These are phyloP conservation scores for Gossypium ekmanianum DNA, from an alignment of 345 rosid genomes.

Conservation along the genomic window DNA sequence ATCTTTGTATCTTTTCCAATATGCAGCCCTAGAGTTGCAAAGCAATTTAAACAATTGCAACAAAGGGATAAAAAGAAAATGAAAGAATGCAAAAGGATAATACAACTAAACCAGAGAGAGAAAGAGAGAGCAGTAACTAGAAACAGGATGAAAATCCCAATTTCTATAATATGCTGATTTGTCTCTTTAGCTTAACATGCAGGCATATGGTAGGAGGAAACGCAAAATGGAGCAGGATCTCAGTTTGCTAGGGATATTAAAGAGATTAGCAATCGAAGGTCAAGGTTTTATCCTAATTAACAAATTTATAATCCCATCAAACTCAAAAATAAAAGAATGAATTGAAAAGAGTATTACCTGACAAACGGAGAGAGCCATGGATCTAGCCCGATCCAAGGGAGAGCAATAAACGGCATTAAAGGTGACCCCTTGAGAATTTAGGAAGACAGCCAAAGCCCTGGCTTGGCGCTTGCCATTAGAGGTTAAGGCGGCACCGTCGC, in stretches of 20 bases:
- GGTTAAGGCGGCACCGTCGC: slow-evolving; percentile 63
- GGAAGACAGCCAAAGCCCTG: slow-evolving; percentile 82
- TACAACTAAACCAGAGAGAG: not conserved
- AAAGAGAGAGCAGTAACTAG: not conserved
- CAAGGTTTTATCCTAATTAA: not conserved
- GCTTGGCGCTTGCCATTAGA: slow-evolving; percentile 82
- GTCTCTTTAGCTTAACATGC: not conserved
- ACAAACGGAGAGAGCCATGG: slow-evolving; percentile 74
- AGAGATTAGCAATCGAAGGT: slow-evolving; percentile 5
- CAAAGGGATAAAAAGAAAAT: not conserved
- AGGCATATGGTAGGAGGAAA: not conserved
- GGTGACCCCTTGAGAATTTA: slow-evolving; percentile 72
- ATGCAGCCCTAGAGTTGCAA: not conserved
- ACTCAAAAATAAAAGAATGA: not conserved
- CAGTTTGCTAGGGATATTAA: not conserved
- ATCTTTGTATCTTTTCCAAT: not conserved
- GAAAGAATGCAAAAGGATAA: not conserved
- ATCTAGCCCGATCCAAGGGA: slow-evolving; percentile 79
- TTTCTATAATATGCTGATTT: not conserved
- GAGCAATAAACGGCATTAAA: slow-evolving; percentile 69
- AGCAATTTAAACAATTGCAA: not conserved
- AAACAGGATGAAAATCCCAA: not conserved
- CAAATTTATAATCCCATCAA: not conserved
- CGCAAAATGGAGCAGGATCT: not conserved
- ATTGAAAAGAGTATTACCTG: slow-evolving; percentile 40